phyloP scores from a whole-genome alignment of 345 rosid genomes.

The Firmiana major region DNA sequence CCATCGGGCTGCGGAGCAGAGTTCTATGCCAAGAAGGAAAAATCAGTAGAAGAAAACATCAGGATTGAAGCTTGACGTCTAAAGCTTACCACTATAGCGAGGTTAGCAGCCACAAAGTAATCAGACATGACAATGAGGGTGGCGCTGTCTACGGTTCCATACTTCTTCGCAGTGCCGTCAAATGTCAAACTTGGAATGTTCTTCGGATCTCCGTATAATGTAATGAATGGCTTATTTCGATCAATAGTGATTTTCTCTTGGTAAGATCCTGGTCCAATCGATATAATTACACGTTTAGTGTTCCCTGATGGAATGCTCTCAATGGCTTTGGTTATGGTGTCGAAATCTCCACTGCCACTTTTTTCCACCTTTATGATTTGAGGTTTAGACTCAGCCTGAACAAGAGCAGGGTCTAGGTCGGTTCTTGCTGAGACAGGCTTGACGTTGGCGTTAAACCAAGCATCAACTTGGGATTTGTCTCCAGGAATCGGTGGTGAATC shows the following conservation, averaged over 20 bases:
- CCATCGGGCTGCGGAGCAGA: conserved; percentile 43
- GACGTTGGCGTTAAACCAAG: conserved; percentile 3
- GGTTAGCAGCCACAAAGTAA: conserved; percentile 54
- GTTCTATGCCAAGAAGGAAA: conserved; percentile 26
- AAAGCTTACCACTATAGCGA: conserved; percentile 39
- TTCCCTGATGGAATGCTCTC: conserved; percentile 44
- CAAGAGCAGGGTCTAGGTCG: conserved; percentile 33
- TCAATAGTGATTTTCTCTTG: conserved; percentile 54
- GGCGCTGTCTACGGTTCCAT: conserved; percentile 69
- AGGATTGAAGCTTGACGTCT: neutral
- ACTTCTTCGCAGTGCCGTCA: conserved; percentile 41
- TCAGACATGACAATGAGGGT: conserved; percentile 48
- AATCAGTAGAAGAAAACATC: neutral
- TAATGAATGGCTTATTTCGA: conserved; percentile 45
- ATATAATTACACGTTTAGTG: conserved; percentile 43
- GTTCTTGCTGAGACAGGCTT: conserved; percentile 13
- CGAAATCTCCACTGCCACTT: conserved; percentile 51
- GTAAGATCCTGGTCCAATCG: conserved; percentile 47
- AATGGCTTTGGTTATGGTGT: conserved; percentile 51
- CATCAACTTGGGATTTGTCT: neutral
- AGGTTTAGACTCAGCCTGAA: conserved; percentile 19
- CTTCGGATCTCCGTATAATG: conserved; percentile 46
- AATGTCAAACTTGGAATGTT: conserved; percentile 33
- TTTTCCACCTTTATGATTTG: conserved; percentile 36
- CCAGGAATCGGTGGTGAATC: neutral